Base-by-base conservation (phyloP, 805 yeast species). In the Ogataea allantospora region DNA sequence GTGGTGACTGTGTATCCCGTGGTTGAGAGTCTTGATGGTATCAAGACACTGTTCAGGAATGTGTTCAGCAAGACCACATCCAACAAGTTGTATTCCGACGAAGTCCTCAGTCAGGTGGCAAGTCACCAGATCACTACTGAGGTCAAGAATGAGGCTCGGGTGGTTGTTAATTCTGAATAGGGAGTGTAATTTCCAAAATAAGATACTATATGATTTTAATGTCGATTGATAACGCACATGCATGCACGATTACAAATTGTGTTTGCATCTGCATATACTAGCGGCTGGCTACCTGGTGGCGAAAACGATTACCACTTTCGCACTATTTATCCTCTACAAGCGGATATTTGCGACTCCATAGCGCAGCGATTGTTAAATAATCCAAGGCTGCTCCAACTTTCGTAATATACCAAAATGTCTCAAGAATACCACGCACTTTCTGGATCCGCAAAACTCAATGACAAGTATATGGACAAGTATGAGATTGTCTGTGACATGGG, bases 1-100 rank as follows among this genome's bases (percentile, higher is more conserved):
- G 55, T 67, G 36, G 75, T 72, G 33, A 59, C 72, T 1, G 40
- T 74, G 10, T 71, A 65, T 20, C 80, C 80, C n/a, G 37, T 73
- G 17, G 62, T 57, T 50, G 77, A 74, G 50, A 73, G 77, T 20
- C n/a, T 22, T 24, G 27, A 30, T n/a, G 33, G 40, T 8, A 37
- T 44, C 33, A 20, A 20, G 26, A 44, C 36, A 13, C 29, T 44
- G 14, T 44, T 33, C 30, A 27, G 11, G 9, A 40, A 29, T 8
- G 33, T 44, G 4, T n/a, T 33, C 19, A 7, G n/a, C 7, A 20
- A 23, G 11, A 17, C 11, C 5, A 21, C 26, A 7, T 20, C 33
- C 4, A n/a, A 19, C 3, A 25, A 34, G 14, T 24, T 40, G 6
- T 40, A 40, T 18, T 30, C 43, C 2, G 43, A 40, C 16, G 33